These are phyloP conservation scores for Gonium pectorale DNA, from an alignment of 139 green algal genomes.

Conservation along the genomic window DNA sequence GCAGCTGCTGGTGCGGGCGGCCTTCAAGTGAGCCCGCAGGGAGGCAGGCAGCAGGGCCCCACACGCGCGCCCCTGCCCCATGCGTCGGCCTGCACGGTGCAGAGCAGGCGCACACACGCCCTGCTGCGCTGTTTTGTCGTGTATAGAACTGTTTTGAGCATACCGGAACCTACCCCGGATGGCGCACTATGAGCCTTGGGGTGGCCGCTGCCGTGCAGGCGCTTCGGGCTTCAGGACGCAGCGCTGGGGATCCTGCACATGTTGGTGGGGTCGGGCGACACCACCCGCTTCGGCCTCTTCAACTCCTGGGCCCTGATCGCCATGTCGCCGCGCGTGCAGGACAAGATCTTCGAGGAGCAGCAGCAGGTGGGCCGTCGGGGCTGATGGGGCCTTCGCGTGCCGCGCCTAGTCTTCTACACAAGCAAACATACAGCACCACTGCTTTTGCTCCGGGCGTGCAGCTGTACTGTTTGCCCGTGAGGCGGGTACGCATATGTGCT, in stretches of 20 bases:
- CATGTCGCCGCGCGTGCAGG: background rate
- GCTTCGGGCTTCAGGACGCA: background rate
- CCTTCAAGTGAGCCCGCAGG: too few relatives aligned
- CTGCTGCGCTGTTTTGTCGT: too few relatives aligned
- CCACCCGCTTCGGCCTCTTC: slow-evolving; percentile 39
- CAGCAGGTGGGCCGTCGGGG: slow-evolving; percentile 22
- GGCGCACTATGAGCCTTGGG: too few relatives aligned
- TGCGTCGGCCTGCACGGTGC: too few relatives aligned
- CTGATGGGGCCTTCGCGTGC: background rate
- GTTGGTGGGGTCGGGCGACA: slow-evolving; percentile 24
- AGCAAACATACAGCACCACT: too few relatives aligned
- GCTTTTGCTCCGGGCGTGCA: too few relatives aligned
- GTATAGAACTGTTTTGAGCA: too few relatives aligned
- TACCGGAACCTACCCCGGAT: too few relatives aligned
- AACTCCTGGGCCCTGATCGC: slow-evolving; percentile 13
- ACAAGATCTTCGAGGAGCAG: slow-evolving; percentile 35
- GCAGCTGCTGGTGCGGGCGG: background rate
- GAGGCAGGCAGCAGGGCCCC: too few relatives aligned
- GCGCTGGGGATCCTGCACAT: background rate
- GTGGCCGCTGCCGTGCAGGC: background rate
- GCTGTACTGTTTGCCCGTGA: background rate
- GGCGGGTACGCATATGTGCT: too few relatives aligned
- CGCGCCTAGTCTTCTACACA: too few relatives aligned
- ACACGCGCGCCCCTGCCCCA: too few relatives aligned
- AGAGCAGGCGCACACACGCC: background rate